Conservation (phyloP, 169 alveolate species). For the Babesia gibsoni region DNA sequence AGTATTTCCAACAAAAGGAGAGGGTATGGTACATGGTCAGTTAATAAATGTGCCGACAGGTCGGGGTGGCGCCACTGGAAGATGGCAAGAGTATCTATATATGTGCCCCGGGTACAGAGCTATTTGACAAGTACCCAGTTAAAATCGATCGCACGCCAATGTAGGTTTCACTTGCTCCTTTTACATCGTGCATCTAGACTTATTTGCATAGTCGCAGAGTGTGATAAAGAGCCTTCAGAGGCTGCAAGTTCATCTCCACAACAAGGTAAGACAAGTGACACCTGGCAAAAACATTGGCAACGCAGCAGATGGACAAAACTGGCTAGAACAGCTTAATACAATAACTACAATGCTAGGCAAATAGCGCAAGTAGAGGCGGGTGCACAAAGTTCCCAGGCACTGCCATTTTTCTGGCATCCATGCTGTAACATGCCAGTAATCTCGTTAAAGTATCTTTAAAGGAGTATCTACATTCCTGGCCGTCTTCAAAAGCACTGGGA, state of each 20-base stretch:
- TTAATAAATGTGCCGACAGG: neutral
- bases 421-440: too few species aligned
- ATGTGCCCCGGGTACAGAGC: conserved; percentile 60
- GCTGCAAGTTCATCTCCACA: too few species aligned
- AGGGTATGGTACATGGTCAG: conserved; percentile 13
- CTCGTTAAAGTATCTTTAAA: too few species aligned
- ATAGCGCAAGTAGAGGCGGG: conserved; percentile 6
- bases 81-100: conserved; percentile 31
- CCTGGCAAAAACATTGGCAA: neutral
- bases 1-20: conserved; percentile 47
- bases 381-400: too few species aligned
- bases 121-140: conserved; percentile 34
- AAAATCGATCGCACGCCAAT: neutral
- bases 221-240: too few species aligned
- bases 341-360: conserved; percentile 56
- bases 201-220: too few species aligned
- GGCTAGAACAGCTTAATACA: conserved; percentile 59
- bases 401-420: too few species aligned
- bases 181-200: neutral
- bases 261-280: neutral
- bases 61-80: conserved; percentile 63
- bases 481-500: too few species aligned
- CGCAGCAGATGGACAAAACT: conserved; percentile 20
- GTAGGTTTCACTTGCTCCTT: neutral
- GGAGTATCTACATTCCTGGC: too few species aligned